These are phyloP conservation scores for Cyberlindnera mississippiensis DNA, from an alignment of 805 yeast species.

Conservation along the genomic window DNA sequence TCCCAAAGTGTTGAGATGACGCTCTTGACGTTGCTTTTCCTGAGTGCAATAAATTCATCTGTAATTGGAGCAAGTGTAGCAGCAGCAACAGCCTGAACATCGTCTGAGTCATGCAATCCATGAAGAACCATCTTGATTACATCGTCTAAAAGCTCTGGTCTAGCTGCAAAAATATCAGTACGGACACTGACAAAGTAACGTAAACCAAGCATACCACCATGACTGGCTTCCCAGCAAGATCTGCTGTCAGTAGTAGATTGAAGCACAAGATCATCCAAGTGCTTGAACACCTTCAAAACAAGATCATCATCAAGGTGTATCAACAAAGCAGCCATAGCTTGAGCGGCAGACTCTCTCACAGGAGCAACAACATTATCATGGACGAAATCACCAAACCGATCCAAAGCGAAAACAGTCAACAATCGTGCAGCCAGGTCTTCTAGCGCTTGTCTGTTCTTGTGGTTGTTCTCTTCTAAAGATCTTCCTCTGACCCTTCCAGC, in stretches of 20 bases:
- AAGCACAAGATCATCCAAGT: conserved; percentile 63
- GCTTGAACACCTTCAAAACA: conserved; percentile 58
- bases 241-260: conserved; percentile 48
- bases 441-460: conserved; percentile 60
- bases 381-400: conserved; percentile 94
- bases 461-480: conserved; percentile 55
- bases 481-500: conserved; percentile 79
- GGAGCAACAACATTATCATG: conserved; percentile 98
- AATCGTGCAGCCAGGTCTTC: conserved; percentile 87
- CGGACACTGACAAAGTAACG: conserved; percentile 89
- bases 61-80: conserved; percentile 90
- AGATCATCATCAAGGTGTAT: conserved; percentile 59
- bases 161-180: conserved; percentile 64
- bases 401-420: conserved; percentile 83
- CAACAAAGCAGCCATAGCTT: conserved; percentile 83
- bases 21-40: conserved; percentile 41
- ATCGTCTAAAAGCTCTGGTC: conserved; percentile 54
- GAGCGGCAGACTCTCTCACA: conserved; percentile 95
- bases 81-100: conserved; percentile 96
- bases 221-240: conserved; percentile 94
- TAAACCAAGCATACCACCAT: conserved; percentile 94
- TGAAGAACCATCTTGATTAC: conserved; percentile 83
- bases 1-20: conserved; percentile 81
- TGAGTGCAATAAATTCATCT: conserved; percentile 70
- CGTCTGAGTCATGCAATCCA: conserved; percentile 78